A percentile compares a stretch with the other conserved stretches of the same genome.
These are phyloP conservation scores for Coccomyxa sp. DNA, from an alignment of 139 green algal genomes.

Conservation along the genomic window DNA sequence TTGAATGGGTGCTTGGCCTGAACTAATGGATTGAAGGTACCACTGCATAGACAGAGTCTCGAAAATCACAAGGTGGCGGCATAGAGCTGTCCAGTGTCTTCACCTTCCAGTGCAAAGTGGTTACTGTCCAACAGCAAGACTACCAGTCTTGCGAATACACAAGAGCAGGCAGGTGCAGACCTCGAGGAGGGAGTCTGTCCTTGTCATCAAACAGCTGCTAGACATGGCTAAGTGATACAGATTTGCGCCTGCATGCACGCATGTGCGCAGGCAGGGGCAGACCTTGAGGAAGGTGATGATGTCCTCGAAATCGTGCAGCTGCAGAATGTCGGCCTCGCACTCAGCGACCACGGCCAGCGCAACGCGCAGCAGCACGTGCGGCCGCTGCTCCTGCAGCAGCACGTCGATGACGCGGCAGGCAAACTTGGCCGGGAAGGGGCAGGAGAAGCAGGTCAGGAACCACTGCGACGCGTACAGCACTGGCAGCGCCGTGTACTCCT, in stretches of 20 bases:
- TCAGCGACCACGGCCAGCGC: slow-evolving; percentile 65
- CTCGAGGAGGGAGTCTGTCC: too few relatives aligned
- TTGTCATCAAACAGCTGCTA: too few relatives aligned
- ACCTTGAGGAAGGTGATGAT: slow-evolving; percentile 85
- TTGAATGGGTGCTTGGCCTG: background rate
- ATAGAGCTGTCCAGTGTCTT: too few relatives aligned
- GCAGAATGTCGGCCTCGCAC: slow-evolving; percentile 58
- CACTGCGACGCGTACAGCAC: slow-evolving; percentile 88
- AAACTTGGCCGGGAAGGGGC: slow-evolving; percentile 81
- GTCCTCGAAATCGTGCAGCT: slow-evolving; percentile 80
- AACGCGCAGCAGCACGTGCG: slow-evolving; percentile 49
- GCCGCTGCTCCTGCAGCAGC: slow-evolving; percentile 64
- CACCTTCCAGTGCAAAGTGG: too few relatives aligned
- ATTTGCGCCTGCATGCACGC: too few relatives aligned
- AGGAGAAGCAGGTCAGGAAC: slow-evolving; percentile 90
- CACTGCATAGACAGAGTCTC: background rate
- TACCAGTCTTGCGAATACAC: too few relatives aligned
- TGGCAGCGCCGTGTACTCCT: slow-evolving; percentile 60
- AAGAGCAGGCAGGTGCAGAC: too few relatives aligned
- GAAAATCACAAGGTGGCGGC: background rate
- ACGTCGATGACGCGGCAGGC: slow-evolving; percentile 80
- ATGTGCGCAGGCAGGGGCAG: too few relatives aligned
- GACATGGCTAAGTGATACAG: too few relatives aligned
- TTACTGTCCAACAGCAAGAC: too few relatives aligned
- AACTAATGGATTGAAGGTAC: background rate